Conservation (phyloP, 2,329 filamentous ascomycete species). For the Hymenotorrendiella dingleyae region DNA sequence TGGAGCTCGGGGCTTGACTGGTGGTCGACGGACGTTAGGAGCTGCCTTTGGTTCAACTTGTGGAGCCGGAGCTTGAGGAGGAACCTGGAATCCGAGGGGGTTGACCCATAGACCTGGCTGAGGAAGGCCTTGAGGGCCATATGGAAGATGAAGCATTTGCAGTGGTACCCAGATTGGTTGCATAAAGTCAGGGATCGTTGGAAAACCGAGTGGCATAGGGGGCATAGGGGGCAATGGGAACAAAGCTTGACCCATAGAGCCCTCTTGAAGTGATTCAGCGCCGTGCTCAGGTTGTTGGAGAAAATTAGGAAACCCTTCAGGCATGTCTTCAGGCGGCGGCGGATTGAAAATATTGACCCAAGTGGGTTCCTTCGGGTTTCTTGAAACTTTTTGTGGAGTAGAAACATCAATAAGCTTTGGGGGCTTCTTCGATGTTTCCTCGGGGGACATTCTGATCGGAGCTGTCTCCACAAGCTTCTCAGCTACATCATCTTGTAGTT, state of each 20-base stretch:
- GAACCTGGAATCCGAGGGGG: slow-evolving; percentile 1
- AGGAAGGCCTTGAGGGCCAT: slow-evolving; percentile 1
- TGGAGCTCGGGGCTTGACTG: slow-evolving; percentile 1
- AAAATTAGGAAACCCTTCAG: neutral
- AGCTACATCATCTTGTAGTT: neutral
- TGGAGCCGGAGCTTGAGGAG: neutral
- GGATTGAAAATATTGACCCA: slow-evolving; percentile 12
- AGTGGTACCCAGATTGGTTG: slow-evolving; percentile 6
- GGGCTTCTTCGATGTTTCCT: neutral
- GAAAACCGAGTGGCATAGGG: too few relatives aligned
- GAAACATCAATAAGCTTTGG: neutral
- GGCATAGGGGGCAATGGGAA: too few relatives aligned
- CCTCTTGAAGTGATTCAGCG: too few relatives aligned
- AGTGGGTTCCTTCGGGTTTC: slow-evolving; percentile 6
- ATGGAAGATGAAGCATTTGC: slow-evolving; percentile 1
- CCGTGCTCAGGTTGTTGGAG: too few relatives aligned
- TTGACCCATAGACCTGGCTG: slow-evolving; percentile 2
- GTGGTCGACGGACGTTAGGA: neutral
- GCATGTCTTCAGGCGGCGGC: slow-evolving; percentile 5
- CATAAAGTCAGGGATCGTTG: neutral
- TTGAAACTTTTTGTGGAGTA: neutral
- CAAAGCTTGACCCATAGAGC: too few relatives aligned
- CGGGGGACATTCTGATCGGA: neutral
- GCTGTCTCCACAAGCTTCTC: neutral
- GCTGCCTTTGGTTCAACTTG: neutral